Conservation (phyloP, 495 filamentous ascomycete genomes). For the Trypethelium eluteriae region DNA sequence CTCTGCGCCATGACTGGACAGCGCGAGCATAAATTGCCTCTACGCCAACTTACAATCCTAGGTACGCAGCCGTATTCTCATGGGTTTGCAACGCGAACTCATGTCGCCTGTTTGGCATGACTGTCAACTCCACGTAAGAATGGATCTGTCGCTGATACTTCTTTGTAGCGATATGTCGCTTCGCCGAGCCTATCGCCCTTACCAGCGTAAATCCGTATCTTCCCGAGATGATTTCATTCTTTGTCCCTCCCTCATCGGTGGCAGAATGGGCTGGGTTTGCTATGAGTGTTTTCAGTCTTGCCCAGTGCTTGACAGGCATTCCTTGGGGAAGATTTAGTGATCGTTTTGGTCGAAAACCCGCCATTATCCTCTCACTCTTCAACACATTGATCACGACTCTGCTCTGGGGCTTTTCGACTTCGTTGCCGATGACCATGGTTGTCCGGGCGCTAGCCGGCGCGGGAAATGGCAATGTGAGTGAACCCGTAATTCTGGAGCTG, state of each 20-base stretch:
- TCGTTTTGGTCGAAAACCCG: conserved; percentile 62
- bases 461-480: conserved; percentile 56
- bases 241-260: conserved; percentile 61
- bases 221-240: conserved; percentile 80
- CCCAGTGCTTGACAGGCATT: conserved; percentile 65
- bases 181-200: conserved; percentile 77
- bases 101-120: neutral
- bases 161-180: conserved; percentile 58
- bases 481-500: too few species aligned
- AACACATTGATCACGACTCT: conserved; percentile 68
- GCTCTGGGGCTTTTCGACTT: conserved; percentile 70
- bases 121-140: neutral
- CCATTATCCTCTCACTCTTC: conserved; percentile 60
- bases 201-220: conserved; percentile 87
- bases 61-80: neutral
- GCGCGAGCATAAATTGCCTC: conserved; percentile 12
- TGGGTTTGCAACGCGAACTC: neutral
- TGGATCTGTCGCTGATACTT: neutral
- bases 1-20: conserved; percentile 10
- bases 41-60: conserved; percentile 20
- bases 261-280: conserved; percentile 71
- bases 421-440: conserved; percentile 60
- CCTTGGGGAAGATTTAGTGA: conserved; percentile 76
- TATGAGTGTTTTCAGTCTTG: conserved; percentile 63
- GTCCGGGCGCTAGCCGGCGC: conserved; percentile 61